A percentile compares a stretch with the other conserved stretches of the same genome.
Evolutionary conservation across 2,329 filamentous ascomycete species (phyloP).

Genomic region (Cryphonectria naterciae): DNA sequence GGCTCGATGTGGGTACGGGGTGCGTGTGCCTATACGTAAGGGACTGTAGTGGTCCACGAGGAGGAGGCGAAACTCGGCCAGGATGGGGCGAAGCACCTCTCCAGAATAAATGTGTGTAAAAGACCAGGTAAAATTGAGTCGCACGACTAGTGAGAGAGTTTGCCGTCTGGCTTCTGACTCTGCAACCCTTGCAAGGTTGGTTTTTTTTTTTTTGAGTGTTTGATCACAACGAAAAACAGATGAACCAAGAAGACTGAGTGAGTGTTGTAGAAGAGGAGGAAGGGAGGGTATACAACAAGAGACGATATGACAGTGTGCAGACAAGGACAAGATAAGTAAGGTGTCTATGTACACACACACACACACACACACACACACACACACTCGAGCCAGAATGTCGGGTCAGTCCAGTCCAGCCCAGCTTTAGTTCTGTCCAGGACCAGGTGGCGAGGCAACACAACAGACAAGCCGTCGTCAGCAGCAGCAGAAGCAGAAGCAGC

Average conservation of each 20-base stretch:
- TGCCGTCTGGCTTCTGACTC: neutral
- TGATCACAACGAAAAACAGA: neutral
- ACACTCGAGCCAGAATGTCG: neutral
- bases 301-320: neutral
- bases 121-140: neutral
- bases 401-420: neutral
- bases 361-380: too few relatives aligned
- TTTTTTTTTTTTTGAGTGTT: neutral
- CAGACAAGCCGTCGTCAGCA: conserved; percentile 6
- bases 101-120: neutral
- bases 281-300: neutral
- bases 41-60: conserved; percentile 1
- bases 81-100: neutral
- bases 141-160: neutral
- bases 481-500: neutral
- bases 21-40: conserved; percentile 29
- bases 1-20: conserved; percentile 23
- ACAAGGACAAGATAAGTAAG: neutral
- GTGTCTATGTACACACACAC: neutral
- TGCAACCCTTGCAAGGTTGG: neutral
- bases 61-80: neutral
- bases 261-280: neutral
- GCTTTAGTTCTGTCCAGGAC: neutral
- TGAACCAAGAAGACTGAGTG: neutral
- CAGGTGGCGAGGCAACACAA: neutral